phyloP scores from a whole-genome alignment of 2,329 filamentous ascomycete genomes.

The Cytospora chrysosperma region DNA sequence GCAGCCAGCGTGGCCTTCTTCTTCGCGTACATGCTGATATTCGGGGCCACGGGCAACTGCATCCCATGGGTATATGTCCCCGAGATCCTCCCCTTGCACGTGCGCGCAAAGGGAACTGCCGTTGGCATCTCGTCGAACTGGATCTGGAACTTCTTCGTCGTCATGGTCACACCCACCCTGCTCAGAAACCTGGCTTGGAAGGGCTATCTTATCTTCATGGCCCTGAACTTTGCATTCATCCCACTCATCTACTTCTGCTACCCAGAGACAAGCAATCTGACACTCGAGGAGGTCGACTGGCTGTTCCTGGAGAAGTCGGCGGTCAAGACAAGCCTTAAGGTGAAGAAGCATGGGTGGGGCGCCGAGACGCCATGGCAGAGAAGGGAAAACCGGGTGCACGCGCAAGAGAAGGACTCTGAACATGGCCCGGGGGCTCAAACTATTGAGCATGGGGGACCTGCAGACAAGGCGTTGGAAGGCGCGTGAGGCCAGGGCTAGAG shows the following conservation, averaged over 20 bases:
- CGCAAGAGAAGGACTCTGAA: background rate
- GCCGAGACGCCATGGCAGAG: slow-evolving; percentile 22
- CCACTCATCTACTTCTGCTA: slow-evolving; percentile 47
- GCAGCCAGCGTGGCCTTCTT: slow-evolving; percentile 38
- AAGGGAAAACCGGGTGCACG: slow-evolving; percentile 10
- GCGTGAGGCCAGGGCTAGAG: background rate
- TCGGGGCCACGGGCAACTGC: slow-evolving; percentile 34
- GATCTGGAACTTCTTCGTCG: slow-evolving; percentile 37
- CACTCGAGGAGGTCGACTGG: slow-evolving; percentile 52
- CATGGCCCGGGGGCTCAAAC: background rate
- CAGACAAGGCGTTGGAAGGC: background rate
- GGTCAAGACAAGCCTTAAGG: slow-evolving; percentile 17
- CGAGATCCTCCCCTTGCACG: slow-evolving; percentile 37
- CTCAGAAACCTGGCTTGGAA: slow-evolving; percentile 49
- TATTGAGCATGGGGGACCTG: background rate
- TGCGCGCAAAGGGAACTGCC: slow-evolving; percentile 35
- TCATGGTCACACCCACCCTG: slow-evolving; percentile 52
- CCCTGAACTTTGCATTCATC: slow-evolving; percentile 44
- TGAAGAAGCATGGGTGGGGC: slow-evolving; percentile 22
- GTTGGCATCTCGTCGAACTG: slow-evolving; percentile 38
- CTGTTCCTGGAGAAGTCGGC: slow-evolving; percentile 38
- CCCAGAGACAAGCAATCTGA: slow-evolving; percentile 51
- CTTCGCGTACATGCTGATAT: slow-evolving; percentile 33
- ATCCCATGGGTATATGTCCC: slow-evolving; percentile 40
- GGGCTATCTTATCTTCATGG: slow-evolving; percentile 53